Base-by-base conservation (phyloP, 495 filamentous ascomycete genomes). In the Penicillium chermesinum region DNA sequence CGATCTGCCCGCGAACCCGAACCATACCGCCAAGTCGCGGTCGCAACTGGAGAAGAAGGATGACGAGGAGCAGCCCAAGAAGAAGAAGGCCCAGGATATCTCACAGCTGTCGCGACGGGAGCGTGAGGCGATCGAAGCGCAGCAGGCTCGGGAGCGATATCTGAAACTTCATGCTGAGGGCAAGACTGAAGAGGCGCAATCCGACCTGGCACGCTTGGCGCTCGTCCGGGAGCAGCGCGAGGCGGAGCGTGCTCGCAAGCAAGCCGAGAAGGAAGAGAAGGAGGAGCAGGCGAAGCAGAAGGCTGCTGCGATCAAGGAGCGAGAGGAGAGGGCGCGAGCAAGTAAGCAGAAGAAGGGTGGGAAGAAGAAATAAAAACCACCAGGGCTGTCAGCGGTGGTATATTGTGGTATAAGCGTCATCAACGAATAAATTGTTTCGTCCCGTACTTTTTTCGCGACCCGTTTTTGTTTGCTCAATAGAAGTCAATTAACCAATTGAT, bases 141-240 rank as follows among this genome's bases (percentile, higher is more conserved):
- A 86, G 53, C 86, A 89, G 65, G 88, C 88, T 7, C 88, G 88
- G 60, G 91, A 96, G 75, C 77, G 84, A 44, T 97, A 96, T 60
- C 78, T 85, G 77, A 96, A 96, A 76, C 63, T 97, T 54, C 93
- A 98, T 58, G 89, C 89, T 47, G 89, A 89, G 57, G 93, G 93
- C 46, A 96, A 96, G 79, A 96, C 93, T 33, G 94, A 98, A 45
- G 88, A 97, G 74, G 93, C 91, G 16, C 86, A 85, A 55, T 83
- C 89, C n/a, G 93, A 98, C 74, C 57, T 97, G 59, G 93, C 87
- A 41, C 74, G 93, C 44, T 64, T 98, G 61, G 79, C 72, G 54
- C 58, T 91, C 42, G 87, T 98, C 46, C 77, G 83, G 18, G 87
- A 95, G 77, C 84, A 86, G 74, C 77, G 93, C 30, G 93, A 93